Evolutionary conservation across 2,329 filamentous ascomycete genomes (phyloP), one percentile per base, ranked within the genome.

Genomic region (Chrysoporthe puriensis): DNA sequence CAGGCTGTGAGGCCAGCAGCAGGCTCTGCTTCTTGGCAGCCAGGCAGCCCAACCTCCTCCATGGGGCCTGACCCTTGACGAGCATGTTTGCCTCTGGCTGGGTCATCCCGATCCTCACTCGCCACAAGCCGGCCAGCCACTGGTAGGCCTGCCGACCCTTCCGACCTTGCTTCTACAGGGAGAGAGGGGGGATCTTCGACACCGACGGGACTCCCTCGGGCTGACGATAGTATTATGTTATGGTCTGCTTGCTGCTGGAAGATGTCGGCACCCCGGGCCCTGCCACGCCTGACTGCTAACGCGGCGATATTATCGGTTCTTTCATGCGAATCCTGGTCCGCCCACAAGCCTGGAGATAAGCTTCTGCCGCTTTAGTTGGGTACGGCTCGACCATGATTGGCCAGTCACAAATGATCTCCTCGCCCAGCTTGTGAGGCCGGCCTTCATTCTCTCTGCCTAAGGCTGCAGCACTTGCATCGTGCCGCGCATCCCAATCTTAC

Each of bases 401-500:
- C 54, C 44, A 46, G 62, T 58, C 66, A 56, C 36, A 36, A 43
- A 43, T 21, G 26, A 57, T 64, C 57, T 44, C 36, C 32, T 67
- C 62, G 57, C 67, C 67, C 64, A 69, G 62, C 62, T 58, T 21
- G 48, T 60, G 50, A 21, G 44, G 59, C 44, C 46, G 40, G 14
- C 59, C 54, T 40, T 44, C 43, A 18, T 21, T 26, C 56, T 48
- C 3, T 9, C 21, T 32, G 66, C 68, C 66, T 66, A 58, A 70
- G 68, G 68, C 26, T 26, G 26, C 68, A 68, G 32, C 44, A 18
- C 16, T 56, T 32, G 13, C 42, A 7, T 21, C 36, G 36, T 59
- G 57, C 48, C 42, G 68, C 66, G 61, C 67, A 70, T 70, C 68
- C 32, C 68, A 70, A 70, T 70, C 50, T 70, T 65, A 65, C 36